phyloP scores from a whole-genome alignment of 805 yeast species.

The Wickerhamiella nectarea region DNA sequence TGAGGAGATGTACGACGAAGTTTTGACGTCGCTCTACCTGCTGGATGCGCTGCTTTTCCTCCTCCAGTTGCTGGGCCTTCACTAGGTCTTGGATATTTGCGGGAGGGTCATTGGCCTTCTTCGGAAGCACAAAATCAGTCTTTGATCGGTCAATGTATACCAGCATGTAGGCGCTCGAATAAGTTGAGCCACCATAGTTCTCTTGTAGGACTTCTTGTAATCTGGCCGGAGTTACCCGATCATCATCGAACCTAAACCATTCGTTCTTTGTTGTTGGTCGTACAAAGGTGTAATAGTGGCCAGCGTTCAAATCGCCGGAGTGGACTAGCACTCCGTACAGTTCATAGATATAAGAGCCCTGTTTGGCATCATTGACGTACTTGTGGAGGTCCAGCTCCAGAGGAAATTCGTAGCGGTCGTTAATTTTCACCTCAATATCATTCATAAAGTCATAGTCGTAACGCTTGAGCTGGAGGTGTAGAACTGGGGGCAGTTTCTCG shows the following conservation, averaged over 20 bases:
- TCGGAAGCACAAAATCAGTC: constrained; percentile 43
- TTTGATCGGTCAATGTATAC: constrained; percentile 68
- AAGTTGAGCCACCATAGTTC: constrained; percentile 82
- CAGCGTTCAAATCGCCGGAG: constrained; percentile 88
- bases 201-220: constrained; percentile 77
- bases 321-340: constrained; percentile 92
- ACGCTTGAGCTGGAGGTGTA: constrained; percentile 85
- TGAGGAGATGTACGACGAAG: neutral
- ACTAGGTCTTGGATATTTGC: constrained; percentile 52
- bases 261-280: constrained; percentile 55
- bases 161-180: constrained; percentile 93
- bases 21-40: constrained; percentile 47
- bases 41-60: constrained; percentile 40
- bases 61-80: constrained; percentile 46
- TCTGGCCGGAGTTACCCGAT: constrained; percentile 79
- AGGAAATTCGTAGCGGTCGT: constrained; percentile 85
- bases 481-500: constrained; percentile 77
- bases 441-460: constrained; percentile 88
- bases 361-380: constrained; percentile 42
- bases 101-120: constrained; percentile 42
- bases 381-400: constrained; percentile 68
- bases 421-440: constrained; percentile 78
- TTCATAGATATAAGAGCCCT: constrained; percentile 61
- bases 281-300: constrained; percentile 91
- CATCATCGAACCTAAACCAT: constrained; percentile 95